Conservation (phyloP, 305 asterid genomes). For the Caryopteris hybrid region DNA sequence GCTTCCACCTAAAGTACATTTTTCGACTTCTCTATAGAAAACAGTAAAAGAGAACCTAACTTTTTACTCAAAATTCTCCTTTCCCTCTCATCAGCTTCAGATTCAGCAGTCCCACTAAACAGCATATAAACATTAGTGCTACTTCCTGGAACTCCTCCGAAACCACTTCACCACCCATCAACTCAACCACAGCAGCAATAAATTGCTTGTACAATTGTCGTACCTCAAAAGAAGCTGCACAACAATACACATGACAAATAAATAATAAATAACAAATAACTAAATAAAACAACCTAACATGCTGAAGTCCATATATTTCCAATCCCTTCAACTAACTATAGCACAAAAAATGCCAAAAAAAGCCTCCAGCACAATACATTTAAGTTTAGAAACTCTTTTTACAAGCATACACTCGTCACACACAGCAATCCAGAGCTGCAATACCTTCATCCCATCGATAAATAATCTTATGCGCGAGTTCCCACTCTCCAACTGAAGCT, state of each 20-base stretch:
- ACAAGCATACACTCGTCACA: background rate
- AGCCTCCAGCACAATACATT: background rate
- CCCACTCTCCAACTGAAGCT: slow-evolving; percentile 54
- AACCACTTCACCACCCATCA: slow-evolving; percentile 79
- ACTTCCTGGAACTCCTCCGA: slow-evolving; percentile 91
- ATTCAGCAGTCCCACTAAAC: slow-evolving; percentile 36
- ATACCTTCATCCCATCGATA: slow-evolving; percentile 82
- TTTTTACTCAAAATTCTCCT: slow-evolving; percentile 46
- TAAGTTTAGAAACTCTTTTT: background rate
- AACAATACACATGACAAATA: slow-evolving; percentile 15
- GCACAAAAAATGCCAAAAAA: background rate
- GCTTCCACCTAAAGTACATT: background rate
- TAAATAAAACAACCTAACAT: background rate
- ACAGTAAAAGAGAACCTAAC: slow-evolving; percentile 29
- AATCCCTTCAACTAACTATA: background rate
- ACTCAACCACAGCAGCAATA: slow-evolving; percentile 63
- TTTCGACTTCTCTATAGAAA: slow-evolving; percentile 1
- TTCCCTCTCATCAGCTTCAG: slow-evolving; percentile 44
- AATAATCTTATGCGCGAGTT: slow-evolving; percentile 70
- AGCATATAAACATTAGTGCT: slow-evolving; percentile 63
- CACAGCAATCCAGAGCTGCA: slow-evolving; percentile 10
- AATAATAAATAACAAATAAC: background rate
- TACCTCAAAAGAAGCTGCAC: slow-evolving; percentile 68
- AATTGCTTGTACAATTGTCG: slow-evolving; percentile 77
- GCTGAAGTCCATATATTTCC: background rate